A percentile compares a stretch with the other conserved stretches of the same genome.
These are phyloP conservation scores for Nepenthes mirabilis DNA, from an alignment of 148 eudicot genomes.

Conservation along the genomic window DNA sequence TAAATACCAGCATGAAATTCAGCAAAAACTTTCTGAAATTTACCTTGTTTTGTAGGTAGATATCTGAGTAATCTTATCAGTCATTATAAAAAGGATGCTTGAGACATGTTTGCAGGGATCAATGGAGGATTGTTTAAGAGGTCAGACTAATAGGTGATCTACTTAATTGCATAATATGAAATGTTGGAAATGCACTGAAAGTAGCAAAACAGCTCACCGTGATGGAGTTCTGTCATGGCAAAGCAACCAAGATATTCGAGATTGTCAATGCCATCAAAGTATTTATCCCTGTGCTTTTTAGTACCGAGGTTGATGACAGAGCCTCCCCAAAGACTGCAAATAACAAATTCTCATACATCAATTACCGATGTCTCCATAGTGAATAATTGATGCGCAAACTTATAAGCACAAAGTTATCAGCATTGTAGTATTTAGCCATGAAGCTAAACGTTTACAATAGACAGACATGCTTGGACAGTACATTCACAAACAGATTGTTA, in stretches of 20 bases:
- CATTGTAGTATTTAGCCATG: neutral
- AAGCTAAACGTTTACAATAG: neutral
- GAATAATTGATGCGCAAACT: neutral
- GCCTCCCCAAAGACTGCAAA: constrained; percentile 95
- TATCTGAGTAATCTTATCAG: no score
- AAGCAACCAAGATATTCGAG: constrained; percentile 87
- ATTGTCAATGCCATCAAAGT: constrained; percentile 87
- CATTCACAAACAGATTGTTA: no score
- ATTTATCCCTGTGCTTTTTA: constrained; percentile 79
- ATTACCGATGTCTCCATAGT: neutral
- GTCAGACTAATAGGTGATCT: no score
- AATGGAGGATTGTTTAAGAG: no score
- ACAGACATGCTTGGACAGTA: no score
- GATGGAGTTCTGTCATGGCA: constrained; percentile 97
- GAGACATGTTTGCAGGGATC: no score
- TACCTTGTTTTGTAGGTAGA: no score
- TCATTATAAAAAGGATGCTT: no score
- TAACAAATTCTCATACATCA: neutral
- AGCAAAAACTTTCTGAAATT: no score
- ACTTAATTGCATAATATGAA: no score
- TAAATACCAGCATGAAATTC: no score
- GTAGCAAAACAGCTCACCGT: constrained; percentile 32
- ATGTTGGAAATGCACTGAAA: no score
- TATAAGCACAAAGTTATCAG: neutral
- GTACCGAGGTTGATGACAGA: constrained; percentile 90